Evolutionary conservation across 352 stramenopile genomes (phyloP).

Genomic region (Pythium sp.): DNA sequence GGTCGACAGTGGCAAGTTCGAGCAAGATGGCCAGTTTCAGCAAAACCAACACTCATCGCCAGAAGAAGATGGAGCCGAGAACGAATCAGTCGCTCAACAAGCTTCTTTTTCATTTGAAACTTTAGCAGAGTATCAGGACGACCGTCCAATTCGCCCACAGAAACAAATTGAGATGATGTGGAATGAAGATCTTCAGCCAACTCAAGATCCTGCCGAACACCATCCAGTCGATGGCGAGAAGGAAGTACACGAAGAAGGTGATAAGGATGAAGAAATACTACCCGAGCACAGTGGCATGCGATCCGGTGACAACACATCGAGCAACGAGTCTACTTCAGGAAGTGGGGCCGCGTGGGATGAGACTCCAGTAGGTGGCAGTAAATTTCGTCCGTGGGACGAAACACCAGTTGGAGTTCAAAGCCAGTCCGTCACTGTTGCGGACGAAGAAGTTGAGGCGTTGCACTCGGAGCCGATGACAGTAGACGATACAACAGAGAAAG

Average conservation of each 20-base stretch:
- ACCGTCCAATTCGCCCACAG: constrained; percentile 17
- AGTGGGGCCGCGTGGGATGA: background rate
- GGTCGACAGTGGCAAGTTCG: background rate
- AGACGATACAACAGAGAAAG: background rate
- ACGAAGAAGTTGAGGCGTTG: background rate
- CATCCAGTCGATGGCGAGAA: background rate
- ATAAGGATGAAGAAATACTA: background rate
- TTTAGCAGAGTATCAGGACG: constrained; percentile 12
- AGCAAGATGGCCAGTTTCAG: background rate
- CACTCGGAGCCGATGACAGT: background rate
- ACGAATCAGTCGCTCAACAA: background rate
- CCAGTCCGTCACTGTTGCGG: background rate
- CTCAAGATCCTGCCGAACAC: background rate
- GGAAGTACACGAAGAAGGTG: background rate
- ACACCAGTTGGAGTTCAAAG: background rate
- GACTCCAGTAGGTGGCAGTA: background rate
- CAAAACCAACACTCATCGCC: background rate
- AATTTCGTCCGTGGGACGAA: constrained; percentile 4
- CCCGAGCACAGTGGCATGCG: background rate
- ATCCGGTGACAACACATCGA: background rate
- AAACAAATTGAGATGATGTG: constrained; percentile 2
- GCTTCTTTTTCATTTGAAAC: background rate
- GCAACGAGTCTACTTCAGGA: background rate
- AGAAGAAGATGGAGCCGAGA: constrained; percentile 1
- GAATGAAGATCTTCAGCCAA: background rate